A percentile compares a stretch with the other conserved stretches of the same genome.
Evolutionary conservation across 805 yeast species (phyloP).

Genomic region (Wickerhamomyces subpelliculosus): DNA sequence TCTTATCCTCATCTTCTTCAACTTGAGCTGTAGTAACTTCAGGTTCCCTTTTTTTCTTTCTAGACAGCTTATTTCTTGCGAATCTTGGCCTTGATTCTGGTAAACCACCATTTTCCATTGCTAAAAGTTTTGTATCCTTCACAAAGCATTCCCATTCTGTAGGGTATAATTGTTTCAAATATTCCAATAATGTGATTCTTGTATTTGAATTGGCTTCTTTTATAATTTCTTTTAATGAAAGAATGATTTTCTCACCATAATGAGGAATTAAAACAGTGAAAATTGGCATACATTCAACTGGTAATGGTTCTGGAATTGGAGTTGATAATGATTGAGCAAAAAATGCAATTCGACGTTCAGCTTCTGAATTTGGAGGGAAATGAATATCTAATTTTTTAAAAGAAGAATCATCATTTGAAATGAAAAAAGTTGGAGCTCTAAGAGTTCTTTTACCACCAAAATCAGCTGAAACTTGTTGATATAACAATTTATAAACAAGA

Average conservation of each 20-base stretch:
- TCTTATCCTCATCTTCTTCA: no score
- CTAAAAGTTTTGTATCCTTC: constrained; percentile 61
- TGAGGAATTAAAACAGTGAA: constrained; percentile 87
- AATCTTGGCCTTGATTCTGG: no score
- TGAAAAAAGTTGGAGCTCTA: constrained; percentile 72
- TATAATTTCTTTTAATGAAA: constrained; percentile 71
- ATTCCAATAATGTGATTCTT: constrained; percentile 80
- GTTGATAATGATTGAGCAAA: constrained; percentile 88
- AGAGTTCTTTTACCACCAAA: constrained; percentile 32
- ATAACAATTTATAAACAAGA: constrained; percentile 59
- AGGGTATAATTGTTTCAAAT: constrained; percentile 64
- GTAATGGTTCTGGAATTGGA: constrained; percentile 68
- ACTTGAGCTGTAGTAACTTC: no score
- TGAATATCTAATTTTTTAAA: constrained; percentile 52
- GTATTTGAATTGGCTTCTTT: constrained; percentile 52
- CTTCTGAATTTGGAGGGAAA: constrained; percentile 62
- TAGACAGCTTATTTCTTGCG: no score
- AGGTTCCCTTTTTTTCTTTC: constrained; percentile 5
- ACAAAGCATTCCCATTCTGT: constrained; percentile 81
- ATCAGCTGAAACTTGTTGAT: constrained; percentile 30
- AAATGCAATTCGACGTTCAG: constrained; percentile 74
- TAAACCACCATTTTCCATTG: constrained; percentile 43
- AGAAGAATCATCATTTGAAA: constrained; percentile 76
- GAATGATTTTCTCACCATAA: constrained; percentile 72
- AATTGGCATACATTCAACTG: constrained; percentile 67